These are phyloP conservation scores for Pontederia crassipes DNA, from an alignment of 176 grass and related monocot genomes.

Conservation along the genomic window DNA sequence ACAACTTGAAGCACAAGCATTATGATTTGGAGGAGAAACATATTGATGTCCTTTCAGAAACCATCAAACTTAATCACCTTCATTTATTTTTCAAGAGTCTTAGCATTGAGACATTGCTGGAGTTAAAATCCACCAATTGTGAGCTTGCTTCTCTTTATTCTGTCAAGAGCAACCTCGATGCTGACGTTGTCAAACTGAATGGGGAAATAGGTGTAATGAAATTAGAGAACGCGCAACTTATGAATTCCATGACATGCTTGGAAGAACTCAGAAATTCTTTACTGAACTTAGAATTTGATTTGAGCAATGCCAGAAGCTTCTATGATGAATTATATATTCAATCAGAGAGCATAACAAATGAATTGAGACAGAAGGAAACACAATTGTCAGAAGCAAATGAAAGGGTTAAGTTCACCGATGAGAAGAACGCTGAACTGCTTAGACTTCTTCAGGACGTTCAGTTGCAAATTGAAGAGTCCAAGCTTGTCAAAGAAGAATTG, in stretches of 20 bases:
- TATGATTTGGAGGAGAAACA: conserved; percentile 41
- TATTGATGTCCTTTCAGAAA: conserved; percentile 34
- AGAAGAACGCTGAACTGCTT: conserved; percentile 44
- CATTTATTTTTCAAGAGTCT: conserved; percentile 63
- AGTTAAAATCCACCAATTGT: conserved; percentile 36
- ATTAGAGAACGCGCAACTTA: conserved; percentile 55
- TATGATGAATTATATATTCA: conserved; percentile 49
- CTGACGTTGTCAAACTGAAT: conserved; percentile 29
- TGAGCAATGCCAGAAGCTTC: conserved; percentile 34
- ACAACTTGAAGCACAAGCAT: conserved; percentile 37
- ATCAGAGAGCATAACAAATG: conserved; percentile 27
- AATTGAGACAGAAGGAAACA: conserved; percentile 37
- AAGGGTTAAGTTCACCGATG: conserved; percentile 40
- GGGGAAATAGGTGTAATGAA: conserved; percentile 28
- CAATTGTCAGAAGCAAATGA: conserved; percentile 48
- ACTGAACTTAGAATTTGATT: conserved; percentile 61
- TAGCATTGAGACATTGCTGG: conserved; percentile 6
- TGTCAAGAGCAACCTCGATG: conserved; percentile 40
- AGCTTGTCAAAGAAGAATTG: conserved; percentile 54
- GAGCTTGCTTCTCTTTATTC: conserved; percentile 54
- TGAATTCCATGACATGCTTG: conserved; percentile 36
- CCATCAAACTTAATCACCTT: conserved; percentile 61
- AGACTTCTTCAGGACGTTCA: conserved; percentile 41
- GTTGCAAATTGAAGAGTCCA: conserved; percentile 43
- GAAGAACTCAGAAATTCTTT: conserved; percentile 46